Percentiles rank a stretch among this genome's conserved stretches.
Conservation (phyloP, 257 asterid species). For the Solanum tarapatanum region DNA sequence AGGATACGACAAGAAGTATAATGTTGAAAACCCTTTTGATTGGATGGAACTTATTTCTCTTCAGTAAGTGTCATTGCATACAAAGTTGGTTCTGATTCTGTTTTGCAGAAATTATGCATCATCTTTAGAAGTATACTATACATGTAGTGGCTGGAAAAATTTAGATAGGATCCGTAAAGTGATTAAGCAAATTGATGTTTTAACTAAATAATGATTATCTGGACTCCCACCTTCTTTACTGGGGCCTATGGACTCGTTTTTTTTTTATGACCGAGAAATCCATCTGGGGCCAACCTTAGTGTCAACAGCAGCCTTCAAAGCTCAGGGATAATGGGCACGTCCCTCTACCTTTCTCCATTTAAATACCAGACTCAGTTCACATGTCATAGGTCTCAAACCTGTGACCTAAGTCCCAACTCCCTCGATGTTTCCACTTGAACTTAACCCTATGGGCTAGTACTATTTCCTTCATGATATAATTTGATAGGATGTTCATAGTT, state of each 20-base stretch:
- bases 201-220: background rate
- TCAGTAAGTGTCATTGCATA: conserved; percentile 36
- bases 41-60: conserved; percentile 83
- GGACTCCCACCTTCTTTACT: background rate
- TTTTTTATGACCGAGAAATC: background rate
- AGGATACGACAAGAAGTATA: conserved; percentile 45
- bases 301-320: background rate
- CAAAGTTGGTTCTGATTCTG: background rate
- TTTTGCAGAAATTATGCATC: background rate
- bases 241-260: background rate
- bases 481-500: background rate
- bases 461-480: background rate
- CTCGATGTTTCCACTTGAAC: background rate
- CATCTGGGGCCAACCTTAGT: background rate
- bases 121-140: background rate
- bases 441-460: background rate
- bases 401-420: background rate
- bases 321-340: background rate
- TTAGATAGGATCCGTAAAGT: background rate
- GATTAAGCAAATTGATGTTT: background rate
- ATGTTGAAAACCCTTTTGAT: conserved; percentile 64
- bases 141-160: background rate
- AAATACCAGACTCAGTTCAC: background rate
- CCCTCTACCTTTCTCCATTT: background rate
- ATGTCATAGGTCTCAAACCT: background rate